These are phyloP conservation scores for Gracilaria caudata DNA, from an alignment of 23 red algal species.

Conservation along the genomic window DNA sequence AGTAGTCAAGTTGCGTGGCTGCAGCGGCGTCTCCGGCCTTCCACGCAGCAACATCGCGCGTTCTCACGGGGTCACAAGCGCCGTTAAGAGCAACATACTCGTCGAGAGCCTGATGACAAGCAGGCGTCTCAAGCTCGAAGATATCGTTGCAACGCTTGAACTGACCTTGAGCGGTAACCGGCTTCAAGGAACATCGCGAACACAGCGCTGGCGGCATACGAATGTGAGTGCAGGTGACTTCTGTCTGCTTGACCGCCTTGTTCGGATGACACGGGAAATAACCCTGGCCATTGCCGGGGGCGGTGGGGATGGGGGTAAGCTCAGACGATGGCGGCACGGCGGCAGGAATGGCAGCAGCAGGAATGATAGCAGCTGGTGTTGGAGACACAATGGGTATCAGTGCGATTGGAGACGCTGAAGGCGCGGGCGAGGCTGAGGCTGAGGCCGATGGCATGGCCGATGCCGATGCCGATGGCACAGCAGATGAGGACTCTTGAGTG, in stretches of 20 bases:
- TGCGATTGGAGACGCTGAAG: not conserved
- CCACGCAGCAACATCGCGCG: not conserved
- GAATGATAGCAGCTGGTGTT: not conserved
- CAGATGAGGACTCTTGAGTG: not conserved
- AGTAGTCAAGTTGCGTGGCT: slow-evolving; percentile 40
- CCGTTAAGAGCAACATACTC: slow-evolving; percentile 38
- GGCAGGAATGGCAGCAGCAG: not conserved
- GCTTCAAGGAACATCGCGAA: slow-evolving; percentile 36
- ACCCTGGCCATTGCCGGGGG: slow-evolving; percentile 11
- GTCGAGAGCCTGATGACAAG: slow-evolving; percentile 29
- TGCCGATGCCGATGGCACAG: not conserved
- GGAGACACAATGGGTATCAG: not conserved
- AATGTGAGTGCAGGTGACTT: slow-evolving; percentile 43
- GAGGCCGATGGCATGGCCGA: not conserved
- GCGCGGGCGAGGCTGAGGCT: not conserved
- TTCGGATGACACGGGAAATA: slow-evolving; percentile 65
- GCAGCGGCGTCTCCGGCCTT: slow-evolving; percentile 35
- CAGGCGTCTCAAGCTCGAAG: slow-evolving; percentile 27
- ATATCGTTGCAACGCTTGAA: slow-evolving; percentile 50
- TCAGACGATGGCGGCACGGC: not conserved
- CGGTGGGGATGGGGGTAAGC: slow-evolving; percentile 4
- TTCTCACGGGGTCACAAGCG: slow-evolving; percentile 32
- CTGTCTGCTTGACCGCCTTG: slow-evolving; percentile 32
- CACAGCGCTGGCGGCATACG: slow-evolving; percentile 44
- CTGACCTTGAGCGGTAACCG: slow-evolving; percentile 22